Evolutionary conservation across 139 green algal genomes (phyloP), one percentile per base, ranked within the genome.

Genomic region (Zygnema circumcarinatum): DNA sequence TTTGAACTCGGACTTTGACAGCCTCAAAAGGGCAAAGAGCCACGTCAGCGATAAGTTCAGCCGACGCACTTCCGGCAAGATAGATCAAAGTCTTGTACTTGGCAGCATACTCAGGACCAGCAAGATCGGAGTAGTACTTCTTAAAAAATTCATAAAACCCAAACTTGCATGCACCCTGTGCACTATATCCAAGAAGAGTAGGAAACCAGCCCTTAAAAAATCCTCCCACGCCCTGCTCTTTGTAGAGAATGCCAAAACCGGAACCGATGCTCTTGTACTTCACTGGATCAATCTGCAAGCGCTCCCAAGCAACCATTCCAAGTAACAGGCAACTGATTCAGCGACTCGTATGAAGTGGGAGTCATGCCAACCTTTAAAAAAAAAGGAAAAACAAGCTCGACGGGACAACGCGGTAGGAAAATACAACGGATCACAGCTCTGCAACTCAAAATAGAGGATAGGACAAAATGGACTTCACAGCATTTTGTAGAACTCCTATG

Each of bases 151-250:
- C 92, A 20, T 90, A 90, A 38, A 91, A 89, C 29, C 92, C 90
- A 67, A 94, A 94, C 80, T 93, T 94, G 87, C 88, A 94, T 33
- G 83, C 87, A 62, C 92, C 92, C 84, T 94, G 92, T 22, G 90
- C 42, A 85, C 85, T 92, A 82, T 94, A 94, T 29, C 92, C 92
- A 20, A 91, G 21, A 0, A 84, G 47, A 3, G 92, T 94, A 33
- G 92, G 92, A 7, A 73, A 82, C 56, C 90, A 88, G 72, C 92
- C 92, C 38, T 84, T 90, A 69, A 93, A 87, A 41, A 94, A 86
- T 31, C 87, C 92, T 0, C 33, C 54, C 1, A 89, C 79, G 47
- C 92, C 92, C 62, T 93, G 83, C 84, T 94, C 90, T 32, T 73
- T 56, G 76, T 84, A 79, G 1, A 94, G 78, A 25, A 83, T 87